Evolutionary conservation across 1,139 yeast species (phyloP), one percentile per base, ranked within the genome.

Genomic region (Nakaseomyces uthaithaninus): DNA sequence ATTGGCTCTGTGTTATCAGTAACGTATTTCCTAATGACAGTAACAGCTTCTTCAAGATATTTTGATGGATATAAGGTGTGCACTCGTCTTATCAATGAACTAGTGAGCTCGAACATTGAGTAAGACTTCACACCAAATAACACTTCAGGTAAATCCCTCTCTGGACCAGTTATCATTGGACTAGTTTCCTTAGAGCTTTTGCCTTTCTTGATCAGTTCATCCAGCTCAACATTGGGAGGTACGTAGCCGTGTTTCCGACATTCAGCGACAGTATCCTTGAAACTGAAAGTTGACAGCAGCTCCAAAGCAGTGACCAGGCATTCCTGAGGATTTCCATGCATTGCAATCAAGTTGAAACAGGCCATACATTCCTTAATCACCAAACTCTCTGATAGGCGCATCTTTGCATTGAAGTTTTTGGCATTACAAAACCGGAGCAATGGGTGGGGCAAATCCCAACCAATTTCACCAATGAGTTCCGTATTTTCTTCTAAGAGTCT

Each of bases 361-460:
- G 68, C 68, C 57, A 79, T 58, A 7, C 76, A 54, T 0, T 50
- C 42, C 6, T 49, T 48, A 15, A 67, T 47, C 16, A 51, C 42
- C 2, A 28, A 41, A 35, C 49, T 49, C 2, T 28, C 12, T 8
- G 44, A 39, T 24, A 57, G 38, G 12, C 41, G 44, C 12, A 35
- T 34, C 20, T 49, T 22, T 2, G 38, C 45, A 9, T 46, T 42
- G 24, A 66, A 57, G 25, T 53, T 51, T 35, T 46, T 52, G 7
- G 46, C 44, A 40, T 43, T 51, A 10, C 45, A 33, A 36, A 67
- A 77, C 6, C 64, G 62, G 36, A 85, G 57, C 14, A 87, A 52
- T 39, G 84, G 60, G 25, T 67, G 69, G 0, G 95, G 95, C 25
- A 87, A 57, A 59, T 87, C 95, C 96, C 96, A 87, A 2, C 94